Conservation (phyloP, 2,329 filamentous ascomycete genomes). For the Ophiocordyceps polyrhachis-furcata region DNA sequence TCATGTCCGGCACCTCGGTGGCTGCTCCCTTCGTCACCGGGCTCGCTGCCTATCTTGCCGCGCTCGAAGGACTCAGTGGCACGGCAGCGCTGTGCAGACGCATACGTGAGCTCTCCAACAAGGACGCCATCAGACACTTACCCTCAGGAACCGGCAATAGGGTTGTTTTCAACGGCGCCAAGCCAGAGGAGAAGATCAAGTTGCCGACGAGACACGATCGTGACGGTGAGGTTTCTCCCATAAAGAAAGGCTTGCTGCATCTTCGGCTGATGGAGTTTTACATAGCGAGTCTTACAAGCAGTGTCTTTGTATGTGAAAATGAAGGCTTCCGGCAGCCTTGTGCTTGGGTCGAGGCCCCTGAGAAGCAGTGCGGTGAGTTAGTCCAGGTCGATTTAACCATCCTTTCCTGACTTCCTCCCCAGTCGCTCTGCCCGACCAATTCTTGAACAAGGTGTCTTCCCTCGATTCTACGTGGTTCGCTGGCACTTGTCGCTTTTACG, state of each 20-base stretch:
- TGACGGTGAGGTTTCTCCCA: not conserved
- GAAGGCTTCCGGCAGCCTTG: not conserved
- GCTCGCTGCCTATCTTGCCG: constrained; percentile 1
- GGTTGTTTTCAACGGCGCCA: constrained; percentile 31
- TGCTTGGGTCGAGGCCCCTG: not conserved
- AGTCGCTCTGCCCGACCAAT: not conserved
- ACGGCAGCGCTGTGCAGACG: constrained; percentile 26
- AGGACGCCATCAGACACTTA: constrained; percentile 18
- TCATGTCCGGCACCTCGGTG: not conserved
- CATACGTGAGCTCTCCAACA: constrained; percentile 22
- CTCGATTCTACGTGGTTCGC: not conserved
- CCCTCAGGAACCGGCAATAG: constrained; percentile 25
- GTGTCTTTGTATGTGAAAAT: not conserved
- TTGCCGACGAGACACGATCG: not conserved
- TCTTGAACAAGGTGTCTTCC: not conserved
- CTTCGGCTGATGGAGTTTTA: not conserved
- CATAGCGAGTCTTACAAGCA: not conserved
- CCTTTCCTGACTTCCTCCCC: too few species aligned
- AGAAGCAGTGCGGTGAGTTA: not conserved
- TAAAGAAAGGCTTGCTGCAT: not conserved
- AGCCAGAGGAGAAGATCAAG: not conserved
- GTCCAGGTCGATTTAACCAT: not conserved
- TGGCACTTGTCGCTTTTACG: not conserved
- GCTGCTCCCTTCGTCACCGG: not conserved
- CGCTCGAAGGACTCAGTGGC: constrained; percentile 7